These are phyloP conservation scores for Solidago caesia DNA, from an alignment of 129 eudicot genomes.

Conservation along the genomic window DNA sequence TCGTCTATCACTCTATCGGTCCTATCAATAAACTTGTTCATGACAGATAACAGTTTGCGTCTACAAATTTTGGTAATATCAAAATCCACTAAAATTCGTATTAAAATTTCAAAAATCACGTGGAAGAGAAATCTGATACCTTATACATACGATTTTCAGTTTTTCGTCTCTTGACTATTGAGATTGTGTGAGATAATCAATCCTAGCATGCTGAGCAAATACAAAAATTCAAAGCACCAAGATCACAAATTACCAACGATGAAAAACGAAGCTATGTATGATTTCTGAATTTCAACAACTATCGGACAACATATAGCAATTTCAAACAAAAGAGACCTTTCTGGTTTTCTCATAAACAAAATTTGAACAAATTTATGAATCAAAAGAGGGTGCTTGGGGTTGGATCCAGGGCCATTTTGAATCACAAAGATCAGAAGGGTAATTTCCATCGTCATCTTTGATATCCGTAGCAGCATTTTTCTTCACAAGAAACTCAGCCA, in stretches of 20 bases:
- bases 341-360: background rate
- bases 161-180: background rate
- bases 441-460: constrained; percentile 71
- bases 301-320: background rate
- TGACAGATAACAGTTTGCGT: too few relatives aligned
- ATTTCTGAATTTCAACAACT: background rate
- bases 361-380: constrained; percentile 3
- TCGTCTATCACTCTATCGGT: too few relatives aligned
- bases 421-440: constrained; percentile 71
- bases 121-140: background rate
- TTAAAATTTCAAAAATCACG: too few relatives aligned
- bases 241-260: background rate
- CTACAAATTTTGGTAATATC: too few relatives aligned
- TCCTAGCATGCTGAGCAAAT: background rate
- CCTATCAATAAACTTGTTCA: too few relatives aligned
- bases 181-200: background rate
- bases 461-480: constrained; percentile 57
- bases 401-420: constrained; percentile 77
- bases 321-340: background rate
- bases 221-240: constrained; percentile 8
- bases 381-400: constrained; percentile 23
- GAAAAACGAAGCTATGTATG: background rate
- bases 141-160: background rate
- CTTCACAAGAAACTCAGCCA: constrained; percentile 86
- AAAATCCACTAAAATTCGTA: too few relatives aligned